Evolutionary conservation across 345 rosid species (phyloP).

Genomic region (Dipteronia dyeriana): DNA sequence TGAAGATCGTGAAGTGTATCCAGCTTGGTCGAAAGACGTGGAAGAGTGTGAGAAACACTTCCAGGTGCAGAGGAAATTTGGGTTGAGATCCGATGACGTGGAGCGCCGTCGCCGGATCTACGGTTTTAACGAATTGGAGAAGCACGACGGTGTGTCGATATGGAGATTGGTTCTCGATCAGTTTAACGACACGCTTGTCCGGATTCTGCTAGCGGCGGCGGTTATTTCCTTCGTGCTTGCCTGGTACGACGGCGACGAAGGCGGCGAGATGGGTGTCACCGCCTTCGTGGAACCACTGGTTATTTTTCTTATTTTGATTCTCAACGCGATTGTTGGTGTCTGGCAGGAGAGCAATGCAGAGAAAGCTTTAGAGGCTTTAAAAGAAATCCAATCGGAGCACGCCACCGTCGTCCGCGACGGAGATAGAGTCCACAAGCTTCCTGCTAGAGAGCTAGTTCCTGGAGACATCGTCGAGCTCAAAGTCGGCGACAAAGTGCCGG

Average conservation of each 20-base stretch:
- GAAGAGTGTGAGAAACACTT: slow-evolving; percentile 51
- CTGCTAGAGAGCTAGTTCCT: slow-evolving; percentile 60
- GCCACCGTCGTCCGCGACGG: slow-evolving; percentile 59
- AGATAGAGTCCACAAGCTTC: slow-evolving; percentile 34
- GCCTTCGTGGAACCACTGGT: slow-evolving; percentile 77
- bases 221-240: slow-evolving; percentile 64
- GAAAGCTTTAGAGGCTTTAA: slow-evolving; percentile 70
- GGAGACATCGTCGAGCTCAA: slow-evolving; percentile 69
- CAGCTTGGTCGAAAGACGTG: slow-evolving; percentile 60
- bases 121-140: slow-evolving; percentile 64
- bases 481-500: slow-evolving; percentile 77
- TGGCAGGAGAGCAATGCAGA: slow-evolving; percentile 78
- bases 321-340: slow-evolving; percentile 65
- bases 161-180: slow-evolving; percentile 56
- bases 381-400: slow-evolving; percentile 73
- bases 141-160: slow-evolving; percentile 55
- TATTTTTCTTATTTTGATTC: slow-evolving; percentile 63
- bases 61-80: slow-evolving; percentile 34
- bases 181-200: slow-evolving; percentile 63
- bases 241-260: slow-evolving; percentile 60
- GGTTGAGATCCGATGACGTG: slow-evolving; percentile 40
- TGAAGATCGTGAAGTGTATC: slow-evolving; percentile 28
- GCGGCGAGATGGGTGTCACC: slow-evolving; percentile 61
- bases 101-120: slow-evolving; percentile 40
- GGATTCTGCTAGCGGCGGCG: slow-evolving; percentile 59